Evolutionary conservation across 306 rosid genomes (phyloP).

Genomic region (Rosa multiflora): DNA sequence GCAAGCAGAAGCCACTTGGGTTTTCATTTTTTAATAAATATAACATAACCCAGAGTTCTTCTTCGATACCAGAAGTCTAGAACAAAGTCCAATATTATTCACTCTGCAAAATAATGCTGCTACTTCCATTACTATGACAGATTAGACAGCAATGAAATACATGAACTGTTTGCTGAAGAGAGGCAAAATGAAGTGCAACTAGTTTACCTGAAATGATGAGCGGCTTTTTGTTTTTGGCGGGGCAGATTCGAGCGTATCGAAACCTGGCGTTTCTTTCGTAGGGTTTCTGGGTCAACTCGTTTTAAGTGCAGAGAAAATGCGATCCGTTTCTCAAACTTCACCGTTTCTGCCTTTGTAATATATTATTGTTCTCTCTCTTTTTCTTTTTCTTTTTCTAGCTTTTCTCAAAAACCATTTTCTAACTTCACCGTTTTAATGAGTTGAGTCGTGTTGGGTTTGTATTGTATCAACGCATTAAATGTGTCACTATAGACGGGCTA

Average conservation of each 20-base stretch:
- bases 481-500: too few relatives aligned
- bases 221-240: background rate
- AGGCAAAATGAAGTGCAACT: background rate
- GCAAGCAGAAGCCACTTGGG: background rate
- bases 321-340: too few relatives aligned
- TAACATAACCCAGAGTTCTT: background rate
- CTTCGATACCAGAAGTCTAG: background rate
- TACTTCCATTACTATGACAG: too few relatives aligned
- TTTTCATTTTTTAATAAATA: background rate
- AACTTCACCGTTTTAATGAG: too few relatives aligned
- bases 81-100: background rate
- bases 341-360: too few relatives aligned
- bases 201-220: conserved; percentile 2
- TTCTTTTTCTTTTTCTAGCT: too few relatives aligned
- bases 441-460: too few relatives aligned
- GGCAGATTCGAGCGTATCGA: conserved; percentile 10
- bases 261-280: conserved; percentile 22
- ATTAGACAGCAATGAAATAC: background rate
- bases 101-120: background rate
- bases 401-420: too few relatives aligned
- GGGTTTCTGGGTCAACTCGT: background rate
- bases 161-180: background rate
- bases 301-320: too few relatives aligned
- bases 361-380: too few relatives aligned
- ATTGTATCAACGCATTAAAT: too few relatives aligned